Percentiles rank a stretch among this genome's conserved stretches.
phyloP scores from a whole-genome alignment of 371 early-diverging fungal genomes.

The Lichtheimia corymbifera region DNA sequence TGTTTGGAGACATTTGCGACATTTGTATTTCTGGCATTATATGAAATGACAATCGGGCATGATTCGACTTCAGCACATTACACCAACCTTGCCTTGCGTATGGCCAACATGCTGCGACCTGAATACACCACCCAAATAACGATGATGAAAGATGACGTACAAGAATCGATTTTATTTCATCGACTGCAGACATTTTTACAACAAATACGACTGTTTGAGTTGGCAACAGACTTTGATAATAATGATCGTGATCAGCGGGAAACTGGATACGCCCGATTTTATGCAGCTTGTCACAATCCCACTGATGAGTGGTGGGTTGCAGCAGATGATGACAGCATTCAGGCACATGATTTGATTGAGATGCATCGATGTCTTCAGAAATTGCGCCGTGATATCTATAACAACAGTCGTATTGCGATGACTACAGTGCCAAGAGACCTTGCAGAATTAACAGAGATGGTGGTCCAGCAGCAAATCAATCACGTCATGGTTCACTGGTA shows the following conservation, averaged over 20 bases:
- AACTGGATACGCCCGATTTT: constrained; percentile 10
- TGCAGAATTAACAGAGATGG: not conserved
- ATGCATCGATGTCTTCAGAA: constrained; percentile 11
- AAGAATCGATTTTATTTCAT: constrained; percentile 12
- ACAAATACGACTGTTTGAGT: constrained; percentile 8
- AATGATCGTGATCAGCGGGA: constrained; percentile 8
- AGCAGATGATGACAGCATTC: constrained; percentile 5
- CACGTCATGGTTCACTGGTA: constrained; percentile 13
- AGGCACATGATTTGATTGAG: constrained; percentile 2
- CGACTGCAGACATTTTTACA: constrained; percentile 9
- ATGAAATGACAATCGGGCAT: not conserved
- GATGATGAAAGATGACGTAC: not conserved
- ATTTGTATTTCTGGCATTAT: not conserved
- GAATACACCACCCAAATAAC: not conserved
- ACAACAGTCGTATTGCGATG: constrained; percentile 3
- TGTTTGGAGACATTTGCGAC: constrained; percentile 14
- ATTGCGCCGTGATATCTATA: constrained; percentile 7
- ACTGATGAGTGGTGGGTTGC: constrained; percentile 3
- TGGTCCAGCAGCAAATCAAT: constrained; percentile 12
- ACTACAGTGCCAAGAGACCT: not conserved
- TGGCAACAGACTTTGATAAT: constrained; percentile 1
- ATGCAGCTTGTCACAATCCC: constrained; percentile 1
- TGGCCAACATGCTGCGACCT: not conserved
- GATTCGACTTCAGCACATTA: not conserved
- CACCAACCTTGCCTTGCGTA: not conserved